Base-by-base conservation (phyloP, 192 early-diverging fungal genomes). In the Coemansia sp. region DNA sequence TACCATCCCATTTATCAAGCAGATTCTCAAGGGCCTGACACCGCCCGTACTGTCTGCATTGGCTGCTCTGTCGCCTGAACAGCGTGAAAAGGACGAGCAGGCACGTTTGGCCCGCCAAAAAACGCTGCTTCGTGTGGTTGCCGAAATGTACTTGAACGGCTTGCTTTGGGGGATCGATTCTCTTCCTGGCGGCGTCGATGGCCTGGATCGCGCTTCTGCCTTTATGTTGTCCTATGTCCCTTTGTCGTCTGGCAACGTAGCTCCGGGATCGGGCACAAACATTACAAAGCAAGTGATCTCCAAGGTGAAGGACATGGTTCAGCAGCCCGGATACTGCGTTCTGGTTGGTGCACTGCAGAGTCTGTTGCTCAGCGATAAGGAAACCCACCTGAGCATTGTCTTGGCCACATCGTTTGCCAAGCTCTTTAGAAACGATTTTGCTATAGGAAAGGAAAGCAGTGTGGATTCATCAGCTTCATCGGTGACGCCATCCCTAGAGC, bases 21-120 rank as follows among this genome's bases (percentile, higher is more conserved):
- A 79, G 9, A 35, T 96, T 23, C 71, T 89, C 23, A 92, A 91
- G 65, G 64, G 75, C 2, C 85, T 95, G 34, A 84, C 84, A 0
- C 86, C 89, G 13, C 86, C 89, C 2, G 75, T 66, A 2, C 65
- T 86, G n/a, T 72, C 87, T 46, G 75, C 87, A n/a, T 72, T 90
- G 7, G 68, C 82, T 42, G 78, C 84, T 35, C 60, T 92, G 51
- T 84, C 86, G 18, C 64, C 81, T 0, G 96, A 97, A 53, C 92
- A 93, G 81, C 82, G 84, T 15, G 97, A 98, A 72, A 90, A 90
- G 58, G 94, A 95, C 34, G 97, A 99, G 63, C 62, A 83, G 8
- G 67, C 76, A 4, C 80, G 95, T 30, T 70, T 95, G 23, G 34
- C 75, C 2, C 81, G 85, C 43, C 92, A 92, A 58, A 84, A 88